These are phyloP conservation scores for Botryococcus braunii DNA, from an alignment of 163 green algal species.

Conservation along the genomic window DNA sequence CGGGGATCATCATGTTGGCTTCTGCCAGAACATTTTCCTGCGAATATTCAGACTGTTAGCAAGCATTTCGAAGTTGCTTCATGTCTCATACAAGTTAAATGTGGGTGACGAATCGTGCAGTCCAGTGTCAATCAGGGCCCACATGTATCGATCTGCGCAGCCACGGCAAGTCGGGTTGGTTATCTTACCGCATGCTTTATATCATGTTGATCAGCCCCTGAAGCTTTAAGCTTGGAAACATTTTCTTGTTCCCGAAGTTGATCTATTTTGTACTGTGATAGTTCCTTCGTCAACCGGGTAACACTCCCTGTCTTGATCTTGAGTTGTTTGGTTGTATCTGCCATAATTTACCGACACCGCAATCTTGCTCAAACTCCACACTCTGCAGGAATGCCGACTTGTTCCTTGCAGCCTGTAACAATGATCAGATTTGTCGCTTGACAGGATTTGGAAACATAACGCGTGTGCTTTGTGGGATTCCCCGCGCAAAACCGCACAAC, in stretches of 20 bases:
- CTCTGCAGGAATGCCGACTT: too few relatives aligned
- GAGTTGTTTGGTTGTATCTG: too few relatives aligned
- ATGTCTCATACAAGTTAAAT: not conserved
- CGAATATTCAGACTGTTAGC: not conserved
- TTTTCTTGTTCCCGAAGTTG: slow-evolving; percentile 49
- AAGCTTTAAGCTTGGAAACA: slow-evolving; percentile 63
- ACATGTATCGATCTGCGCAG: not conserved
- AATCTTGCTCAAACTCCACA: too few relatives aligned
- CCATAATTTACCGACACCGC: too few relatives aligned
- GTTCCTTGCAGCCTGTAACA: too few relatives aligned
- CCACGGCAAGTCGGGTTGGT: too few relatives aligned
- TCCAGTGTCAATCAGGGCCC: not conserved
- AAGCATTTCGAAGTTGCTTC: not conserved
- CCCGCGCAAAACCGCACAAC: too few relatives aligned
- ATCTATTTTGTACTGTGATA: slow-evolving; percentile 76
- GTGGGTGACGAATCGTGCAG: not conserved
- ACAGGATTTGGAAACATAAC: too few relatives aligned
- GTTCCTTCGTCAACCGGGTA: slow-evolving; percentile 74
- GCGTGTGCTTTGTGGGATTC: too few relatives aligned
- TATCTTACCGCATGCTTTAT: slow-evolving; percentile 75
- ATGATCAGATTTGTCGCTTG: too few relatives aligned
- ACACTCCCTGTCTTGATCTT: slow-evolving; percentile 78
- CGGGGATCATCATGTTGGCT: slow-evolving; percentile 79
- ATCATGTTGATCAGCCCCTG: slow-evolving; percentile 57
- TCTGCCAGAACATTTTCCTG: slow-evolving; percentile 87